phyloP scores from a whole-genome alignment of 306 rosid species.

The Lithocarpus polystachyus region DNA sequence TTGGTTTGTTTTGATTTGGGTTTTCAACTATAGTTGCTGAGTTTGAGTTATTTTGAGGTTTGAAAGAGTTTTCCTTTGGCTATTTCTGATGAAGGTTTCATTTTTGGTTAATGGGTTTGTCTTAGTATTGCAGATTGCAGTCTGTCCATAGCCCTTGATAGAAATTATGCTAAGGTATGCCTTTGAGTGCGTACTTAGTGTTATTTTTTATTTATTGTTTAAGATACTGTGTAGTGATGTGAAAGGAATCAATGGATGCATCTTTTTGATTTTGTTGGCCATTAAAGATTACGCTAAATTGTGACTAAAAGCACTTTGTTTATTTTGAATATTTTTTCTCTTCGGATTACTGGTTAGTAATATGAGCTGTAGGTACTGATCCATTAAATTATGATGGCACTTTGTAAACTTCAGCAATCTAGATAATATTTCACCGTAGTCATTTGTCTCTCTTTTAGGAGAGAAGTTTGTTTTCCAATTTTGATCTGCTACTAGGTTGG shows the following conservation, averaged over 20 bases:
- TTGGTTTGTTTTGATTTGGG: too few relatives aligned
- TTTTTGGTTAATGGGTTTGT: too few relatives aligned
- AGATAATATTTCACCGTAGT: too few relatives aligned
- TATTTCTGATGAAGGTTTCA: too few relatives aligned
- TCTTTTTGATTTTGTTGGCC: not conserved
- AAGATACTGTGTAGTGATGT: not conserved
- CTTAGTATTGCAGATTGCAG: conserved; percentile 93
- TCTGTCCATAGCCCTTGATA: conserved; percentile 80
- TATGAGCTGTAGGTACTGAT: not conserved
- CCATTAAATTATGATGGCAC: not conserved
- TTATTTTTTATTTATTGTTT: not conserved
- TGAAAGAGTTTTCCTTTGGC: too few relatives aligned
- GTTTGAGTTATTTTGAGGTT: too few relatives aligned
- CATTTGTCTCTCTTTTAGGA: too few relatives aligned
- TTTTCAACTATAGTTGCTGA: too few relatives aligned
- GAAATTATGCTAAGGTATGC: conserved; percentile 76
- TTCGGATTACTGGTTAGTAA: not conserved
- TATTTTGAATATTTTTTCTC: not conserved
- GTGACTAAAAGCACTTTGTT: not conserved
- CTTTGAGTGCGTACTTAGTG: conserved; percentile 5
- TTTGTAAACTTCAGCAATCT: too few relatives aligned
- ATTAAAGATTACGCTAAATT: not conserved
- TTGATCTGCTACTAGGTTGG: too few relatives aligned
- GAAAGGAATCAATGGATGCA: not conserved
- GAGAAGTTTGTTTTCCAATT: too few relatives aligned